phyloP scores from a whole-genome alignment of 805 yeast species.

The Schwanniomyces pseudopolymorphus region DNA sequence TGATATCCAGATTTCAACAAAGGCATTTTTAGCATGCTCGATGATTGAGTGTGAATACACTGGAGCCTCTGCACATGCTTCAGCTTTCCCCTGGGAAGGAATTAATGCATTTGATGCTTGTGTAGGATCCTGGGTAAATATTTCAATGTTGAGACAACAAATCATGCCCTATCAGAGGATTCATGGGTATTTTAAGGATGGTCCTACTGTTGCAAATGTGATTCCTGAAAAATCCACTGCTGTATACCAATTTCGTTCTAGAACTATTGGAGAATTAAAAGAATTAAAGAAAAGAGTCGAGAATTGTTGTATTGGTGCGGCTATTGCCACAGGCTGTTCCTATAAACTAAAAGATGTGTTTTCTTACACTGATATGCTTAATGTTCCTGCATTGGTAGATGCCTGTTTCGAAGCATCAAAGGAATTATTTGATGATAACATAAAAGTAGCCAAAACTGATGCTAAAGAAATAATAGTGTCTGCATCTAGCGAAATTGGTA shows the following conservation, averaged over 20 bases:
- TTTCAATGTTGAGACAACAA: conserved; percentile 25
- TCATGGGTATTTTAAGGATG: conserved; percentile 19
- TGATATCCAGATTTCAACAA: conserved; percentile 8
- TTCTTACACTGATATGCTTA: conserved; percentile 19
- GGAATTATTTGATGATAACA: background rate
- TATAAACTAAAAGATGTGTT: conserved; percentile 28
- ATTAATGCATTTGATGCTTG: conserved; percentile 28
- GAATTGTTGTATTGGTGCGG: conserved; percentile 22
- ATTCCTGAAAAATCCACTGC: conserved; percentile 19
- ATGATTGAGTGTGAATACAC: conserved; percentile 14
- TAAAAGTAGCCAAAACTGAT: conserved; percentile 7
- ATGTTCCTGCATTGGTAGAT: conserved; percentile 9
- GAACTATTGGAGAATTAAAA: conserved; percentile 13
- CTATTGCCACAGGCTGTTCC: conserved; percentile 29
- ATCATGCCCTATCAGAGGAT: conserved; percentile 20
- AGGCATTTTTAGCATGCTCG: conserved; percentile 13
- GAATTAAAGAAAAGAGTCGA: conserved; percentile 20
- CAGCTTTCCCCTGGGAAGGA: conserved; percentile 26
- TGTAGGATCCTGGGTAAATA: conserved; percentile 19
- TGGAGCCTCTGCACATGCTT: conserved; percentile 26
- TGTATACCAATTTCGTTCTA: conserved; percentile 14
- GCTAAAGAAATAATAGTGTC: conserved; percentile 10
- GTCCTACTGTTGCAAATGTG: conserved; percentile 22
- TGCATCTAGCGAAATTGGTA: conserved; percentile 22
- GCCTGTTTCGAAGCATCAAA: conserved; percentile 4